Base-by-base conservation (phyloP, 2,329 filamentous ascomycete genomes). In the Rutstroemia sydowiana region DNA sequence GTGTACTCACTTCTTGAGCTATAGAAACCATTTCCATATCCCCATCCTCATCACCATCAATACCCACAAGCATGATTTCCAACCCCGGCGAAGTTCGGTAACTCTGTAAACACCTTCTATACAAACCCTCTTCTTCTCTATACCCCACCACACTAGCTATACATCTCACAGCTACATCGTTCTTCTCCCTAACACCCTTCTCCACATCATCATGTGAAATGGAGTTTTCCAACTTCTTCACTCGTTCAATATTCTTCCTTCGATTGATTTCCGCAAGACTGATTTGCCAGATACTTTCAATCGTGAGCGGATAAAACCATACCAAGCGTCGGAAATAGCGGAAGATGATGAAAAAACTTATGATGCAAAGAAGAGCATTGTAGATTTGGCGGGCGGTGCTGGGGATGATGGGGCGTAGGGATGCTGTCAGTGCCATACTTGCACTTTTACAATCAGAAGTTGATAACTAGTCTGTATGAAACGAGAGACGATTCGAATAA, bases 21-120 rank as follows among this genome's bases (percentile, higher is more conserved):
- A 54, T 53, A 10, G 36, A 45, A 31, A 57, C 48, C 56, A 57
- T 57, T 34, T 57, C 56, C 56, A 57, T 54, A 40, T 57, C 56
- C 3, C 39, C 54, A 32, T 46, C 48, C 21, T 43, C 37, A 39
- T 57, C 56, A 3, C 56, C 56, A 52, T 57, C 56, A n/a, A 57
- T 54, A 4, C 54, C 54, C 26, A 57, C 50, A 20, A 52, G 46
- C 50, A 57, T 45, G 7, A 51, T 45, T 39, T 55, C 55, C 39
- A 57, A 30, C 5, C 55, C 55, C 7, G 55, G 53, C 21, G 47
- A 46, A 34, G 48, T 45, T 9, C 14, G 36, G 31, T 57, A 57
- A 45, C 55, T 57, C 45, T 57, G 53, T 41, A 57, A 42, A 21
- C 50, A 55, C 43, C 45, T 57, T 26, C 48, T 52, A 43, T 47